A percentile compares a stretch with the other conserved stretches of the same genome.
Evolutionary conservation across 2,329 filamentous ascomycete genomes (phyloP).

Genomic region (Orbilia blumenaviensis): DNA sequence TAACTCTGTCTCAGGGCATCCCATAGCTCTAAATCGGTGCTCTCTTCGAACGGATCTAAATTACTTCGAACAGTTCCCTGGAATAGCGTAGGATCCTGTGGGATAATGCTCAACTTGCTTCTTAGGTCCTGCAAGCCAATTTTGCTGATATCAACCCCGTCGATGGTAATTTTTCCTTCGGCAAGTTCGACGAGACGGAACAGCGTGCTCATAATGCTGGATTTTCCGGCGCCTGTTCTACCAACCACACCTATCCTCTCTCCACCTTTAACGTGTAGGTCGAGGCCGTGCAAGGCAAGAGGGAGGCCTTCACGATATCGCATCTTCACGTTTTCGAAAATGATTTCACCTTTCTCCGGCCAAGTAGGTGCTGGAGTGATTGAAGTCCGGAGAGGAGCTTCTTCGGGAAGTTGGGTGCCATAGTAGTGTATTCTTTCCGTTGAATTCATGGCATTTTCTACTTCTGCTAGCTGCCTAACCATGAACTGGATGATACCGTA

Average conservation of each 20-base stretch:
- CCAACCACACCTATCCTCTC: slow-evolving; percentile 84
- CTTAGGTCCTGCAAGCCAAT: slow-evolving; percentile 79
- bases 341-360: slow-evolving; percentile 85
- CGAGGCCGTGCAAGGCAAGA: slow-evolving; percentile 75
- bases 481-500: slow-evolving; percentile 97
- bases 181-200: slow-evolving; percentile 78
- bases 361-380: slow-evolving; percentile 76
- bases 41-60: slow-evolving; percentile 81
- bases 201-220: slow-evolving; percentile 81
- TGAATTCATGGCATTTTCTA: slow-evolving; percentile 99
- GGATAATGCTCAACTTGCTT: slow-evolving; percentile 81
- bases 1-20: slow-evolving; percentile 79
- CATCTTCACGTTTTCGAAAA: slow-evolving; percentile 80
- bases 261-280: slow-evolving; percentile 76
- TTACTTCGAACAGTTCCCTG: slow-evolving; percentile 81
- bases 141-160: slow-evolving; percentile 75
- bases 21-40: slow-evolving; percentile 81
- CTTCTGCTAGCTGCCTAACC: slow-evolving; percentile 89
- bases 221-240: slow-evolving; percentile 83
- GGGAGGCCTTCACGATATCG: slow-evolving; percentile 77
- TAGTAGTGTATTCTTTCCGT: slow-evolving; percentile 98
- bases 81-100: slow-evolving; percentile 85
- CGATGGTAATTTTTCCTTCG: slow-evolving; percentile 71
- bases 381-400: slow-evolving; percentile 79
- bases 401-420: slow-evolving; percentile 83